phyloP scores from a whole-genome alignment of 2,329 filamentous ascomycete genomes.

The Cryoendolithus antarcticus region DNA sequence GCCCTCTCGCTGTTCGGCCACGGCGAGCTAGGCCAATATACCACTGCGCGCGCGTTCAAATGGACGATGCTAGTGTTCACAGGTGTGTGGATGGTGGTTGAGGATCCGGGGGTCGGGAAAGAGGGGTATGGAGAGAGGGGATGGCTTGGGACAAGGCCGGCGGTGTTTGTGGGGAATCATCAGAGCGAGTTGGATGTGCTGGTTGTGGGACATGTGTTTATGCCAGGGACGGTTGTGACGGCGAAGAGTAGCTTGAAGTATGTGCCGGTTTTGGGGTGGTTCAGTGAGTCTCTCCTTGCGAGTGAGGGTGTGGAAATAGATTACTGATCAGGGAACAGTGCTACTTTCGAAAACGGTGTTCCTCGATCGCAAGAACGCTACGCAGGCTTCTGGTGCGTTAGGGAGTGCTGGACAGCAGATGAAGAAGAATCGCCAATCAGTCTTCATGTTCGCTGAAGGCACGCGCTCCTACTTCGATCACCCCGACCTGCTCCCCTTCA shows the following conservation, averaged over 20 bases:
- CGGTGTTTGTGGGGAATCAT: conserved; percentile 88
- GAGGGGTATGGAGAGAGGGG: conserved; percentile 6
- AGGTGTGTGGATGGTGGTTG: conserved; percentile 64
- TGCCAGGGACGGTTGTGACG: conserved; percentile 81
- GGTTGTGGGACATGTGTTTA: conserved; percentile 81
- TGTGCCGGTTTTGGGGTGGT: conserved; percentile 83
- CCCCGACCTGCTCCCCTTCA: conserved; percentile 81
- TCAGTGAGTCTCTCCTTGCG: too few species aligned
- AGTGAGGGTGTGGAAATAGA: too few species aligned
- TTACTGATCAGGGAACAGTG: too few species aligned
- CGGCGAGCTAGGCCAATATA: conserved; percentile 73
- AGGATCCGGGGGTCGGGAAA: conserved; percentile 51
- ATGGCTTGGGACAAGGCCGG: conserved; percentile 50
- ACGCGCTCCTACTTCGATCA: conserved; percentile 80
- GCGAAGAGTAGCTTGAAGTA: conserved; percentile 75
- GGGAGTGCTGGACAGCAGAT: conserved; percentile 73
- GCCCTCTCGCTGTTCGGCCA: conserved; percentile 58
- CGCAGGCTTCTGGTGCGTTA: conserved; percentile 76
- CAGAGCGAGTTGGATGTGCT: conserved; percentile 91
- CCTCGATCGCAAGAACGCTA: conserved; percentile 79
- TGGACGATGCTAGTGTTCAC: conserved; percentile 62
- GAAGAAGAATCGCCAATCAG: conserved; percentile 49
- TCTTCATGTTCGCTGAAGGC: conserved; percentile 84
- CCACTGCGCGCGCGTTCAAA: conserved; percentile 66
- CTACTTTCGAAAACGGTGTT: conserved; percentile 78